Evolutionary conservation across 495 filamentous ascomycete species (phyloP).

Genomic region (Daldinia concentrica): DNA sequence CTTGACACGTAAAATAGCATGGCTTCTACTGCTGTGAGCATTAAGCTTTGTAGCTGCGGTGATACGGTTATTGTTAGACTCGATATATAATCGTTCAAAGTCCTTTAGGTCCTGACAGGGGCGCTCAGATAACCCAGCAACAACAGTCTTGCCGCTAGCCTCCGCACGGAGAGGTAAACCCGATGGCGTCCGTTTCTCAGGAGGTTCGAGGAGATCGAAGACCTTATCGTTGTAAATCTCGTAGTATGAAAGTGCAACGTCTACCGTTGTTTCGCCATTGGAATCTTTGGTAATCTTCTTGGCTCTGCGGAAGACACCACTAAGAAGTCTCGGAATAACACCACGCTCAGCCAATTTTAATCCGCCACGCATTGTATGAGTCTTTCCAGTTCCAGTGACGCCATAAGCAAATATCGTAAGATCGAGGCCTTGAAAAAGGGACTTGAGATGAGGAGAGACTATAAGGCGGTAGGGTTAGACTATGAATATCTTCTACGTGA

Average conservation of each 20-base stretch:
- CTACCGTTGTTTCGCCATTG: constrained; percentile 74
- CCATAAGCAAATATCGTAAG: constrained; percentile 96
- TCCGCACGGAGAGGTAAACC: constrained; percentile 87
- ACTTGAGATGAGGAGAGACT: constrained; percentile 75
- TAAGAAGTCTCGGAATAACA: constrained; percentile 88
- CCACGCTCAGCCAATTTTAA: constrained; percentile 88
- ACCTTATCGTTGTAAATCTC: constrained; percentile 99
- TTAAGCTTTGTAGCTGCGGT: constrained; percentile 96
- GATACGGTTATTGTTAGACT: constrained; percentile 91
- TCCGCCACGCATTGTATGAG: constrained; percentile 97
- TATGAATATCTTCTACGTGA: constrained; percentile 13
- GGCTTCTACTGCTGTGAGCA: constrained; percentile 90
- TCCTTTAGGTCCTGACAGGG: constrained; percentile 88
- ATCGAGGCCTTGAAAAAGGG: constrained; percentile 93
- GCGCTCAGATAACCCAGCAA: constrained; percentile 89
- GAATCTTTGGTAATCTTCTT: constrained; percentile 90
- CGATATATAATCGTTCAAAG: constrained; percentile 91
- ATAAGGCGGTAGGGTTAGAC: constrained; percentile 1
- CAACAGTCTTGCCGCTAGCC: constrained; percentile 88
- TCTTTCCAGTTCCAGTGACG: constrained; percentile 95
- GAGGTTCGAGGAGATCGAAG: constrained; percentile 89
- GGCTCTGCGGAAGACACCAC: constrained; percentile 82
- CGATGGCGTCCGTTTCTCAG: constrained; percentile 85
- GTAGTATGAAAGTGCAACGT: constrained; percentile 90
- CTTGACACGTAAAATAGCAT: constrained; percentile 93